A percentile compares a stretch with the other conserved stretches of the same genome.
These are phyloP conservation scores for Ceriops tagal DNA, from an alignment of 345 rosid genomes.

Conservation along the genomic window DNA sequence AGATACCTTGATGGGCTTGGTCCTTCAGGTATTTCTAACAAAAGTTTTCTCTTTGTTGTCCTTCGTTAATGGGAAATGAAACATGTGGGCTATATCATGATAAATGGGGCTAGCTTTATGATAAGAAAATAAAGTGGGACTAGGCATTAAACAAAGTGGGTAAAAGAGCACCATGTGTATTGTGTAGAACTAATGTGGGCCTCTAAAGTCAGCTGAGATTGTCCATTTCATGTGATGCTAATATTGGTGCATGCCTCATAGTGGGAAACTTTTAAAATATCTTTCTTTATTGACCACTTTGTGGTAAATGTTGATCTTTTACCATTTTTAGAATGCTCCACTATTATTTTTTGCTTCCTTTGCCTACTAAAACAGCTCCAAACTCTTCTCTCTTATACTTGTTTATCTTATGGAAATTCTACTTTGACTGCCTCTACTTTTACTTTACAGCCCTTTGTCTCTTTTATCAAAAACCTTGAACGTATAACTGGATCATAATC, in stretches of 20 bases:
- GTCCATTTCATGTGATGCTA: conserved; percentile 14
- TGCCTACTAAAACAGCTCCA: conserved; percentile 6
- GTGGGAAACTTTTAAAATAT: conserved; percentile 16
- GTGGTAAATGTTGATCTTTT: conserved; percentile 13
- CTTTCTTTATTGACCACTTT: conserved; percentile 13
- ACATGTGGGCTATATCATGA: conserved; percentile 2
- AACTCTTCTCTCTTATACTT: neutral
- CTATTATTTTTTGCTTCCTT: conserved; percentile 5
- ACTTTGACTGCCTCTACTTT: neutral
- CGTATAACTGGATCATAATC: neutral
- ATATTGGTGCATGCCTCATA: conserved; percentile 5
- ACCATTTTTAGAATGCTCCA: conserved; percentile 7
- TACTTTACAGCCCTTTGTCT: neutral
- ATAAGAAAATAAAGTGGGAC: conserved; percentile 24
- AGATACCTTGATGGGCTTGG: conserved; percentile 82
- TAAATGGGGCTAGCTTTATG: conserved; percentile 19
- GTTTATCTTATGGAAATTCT: neutral
- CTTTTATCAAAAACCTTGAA: neutral
- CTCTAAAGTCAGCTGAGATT: conserved; percentile 22
- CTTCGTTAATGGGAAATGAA: conserved; percentile 2
- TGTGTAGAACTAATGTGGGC: conserved; percentile 10
- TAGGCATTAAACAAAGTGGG: conserved; percentile 26
- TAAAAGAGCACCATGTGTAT: conserved; percentile 9
- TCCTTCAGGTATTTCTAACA: conserved; percentile 67
- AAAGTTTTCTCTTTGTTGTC: conserved; percentile 6